Base-by-base conservation (phyloP, 257 asterid species). In the Verbena officinalis region DNA sequence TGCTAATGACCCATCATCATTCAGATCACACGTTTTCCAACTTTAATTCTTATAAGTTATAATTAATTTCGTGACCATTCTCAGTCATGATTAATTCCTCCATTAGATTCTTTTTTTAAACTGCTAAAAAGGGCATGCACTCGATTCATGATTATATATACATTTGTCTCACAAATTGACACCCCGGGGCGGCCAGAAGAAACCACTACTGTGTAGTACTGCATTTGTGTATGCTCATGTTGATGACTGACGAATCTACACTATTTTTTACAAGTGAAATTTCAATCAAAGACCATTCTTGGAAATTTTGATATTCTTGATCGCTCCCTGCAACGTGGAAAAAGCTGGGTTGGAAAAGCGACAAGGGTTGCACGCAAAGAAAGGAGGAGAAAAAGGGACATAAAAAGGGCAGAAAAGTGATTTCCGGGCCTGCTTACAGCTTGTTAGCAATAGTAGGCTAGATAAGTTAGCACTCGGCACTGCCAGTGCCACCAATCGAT, bases 1-100 rank as follows among this genome's bases (percentile, higher is more conserved):
- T 67, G 89, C 78, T 75, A 82, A 69, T 65, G 86, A 85, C 86
- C 38, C 48, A 27, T 77, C 86, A 73, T 51, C 53, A 70, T 66
- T 65, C 14, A 23, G 69, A 49, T 30, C 43, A 61, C n/a, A n/a
- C n/a, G n/a, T n/a, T n/a, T 36, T 20, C 16, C 76, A 66, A 45
- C 64, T 36, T 61, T 12, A 17, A 3, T 12, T 50, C 34, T 21
- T 0, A 9, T 10, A 16, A 17, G 0, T 9, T 14, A 5, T 9
- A 27, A 20, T n/a, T 12, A 12, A 38, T 0, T 34, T 57, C 10
- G 34, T 27, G 62, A 50, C 59, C 55, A 64, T 59, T 69, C 52
- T 55, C 62, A 53, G 59, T 77, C 73, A 67, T 44, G 2, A 27
- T 54, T n/a, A 64, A 1, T 57, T 62, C 51, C 58, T 62, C 68